Percentiles rank a stretch among this genome's conserved stretches.
Evolutionary conservation across 805 yeast genomes (phyloP).

Genomic region (Candida mattraensis): DNA sequence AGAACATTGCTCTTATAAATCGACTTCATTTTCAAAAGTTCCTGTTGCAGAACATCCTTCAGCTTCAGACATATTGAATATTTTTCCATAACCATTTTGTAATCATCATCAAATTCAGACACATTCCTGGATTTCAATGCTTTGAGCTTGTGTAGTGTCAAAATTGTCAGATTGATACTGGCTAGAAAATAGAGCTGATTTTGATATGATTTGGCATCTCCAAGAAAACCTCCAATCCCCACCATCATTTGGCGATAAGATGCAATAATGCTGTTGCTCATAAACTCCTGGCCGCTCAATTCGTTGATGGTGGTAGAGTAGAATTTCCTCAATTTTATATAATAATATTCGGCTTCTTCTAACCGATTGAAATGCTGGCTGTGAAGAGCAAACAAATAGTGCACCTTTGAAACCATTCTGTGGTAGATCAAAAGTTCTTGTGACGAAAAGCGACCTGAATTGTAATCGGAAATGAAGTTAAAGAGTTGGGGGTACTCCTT

Average conservation of each 20-base stretch:
- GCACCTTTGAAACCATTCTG: conserved; percentile 37
- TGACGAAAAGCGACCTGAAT: conserved; percentile 36
- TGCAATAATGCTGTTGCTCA: conserved; percentile 22
- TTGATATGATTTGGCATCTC: conserved; percentile 19
- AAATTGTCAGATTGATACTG: conserved; percentile 25
- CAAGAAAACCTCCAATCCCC: conserved; percentile 27
- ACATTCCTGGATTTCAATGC: conserved; percentile 15
- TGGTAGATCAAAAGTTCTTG: conserved; percentile 41
- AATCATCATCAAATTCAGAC: conserved; percentile 24
- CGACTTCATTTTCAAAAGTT: conserved; percentile 12
- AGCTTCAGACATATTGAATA: conserved; percentile 20
- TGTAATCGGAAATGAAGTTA: conserved; percentile 38
- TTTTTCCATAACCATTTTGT: conserved; percentile 21
- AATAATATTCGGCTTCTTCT: conserved; percentile 40
- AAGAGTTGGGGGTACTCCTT: conserved; percentile 12
- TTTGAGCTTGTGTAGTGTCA: conserved; percentile 21
- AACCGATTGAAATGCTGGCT: conserved; percentile 40
- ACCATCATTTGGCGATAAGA: conserved; percentile 22
- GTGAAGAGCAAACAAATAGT: conserved; percentile 40
- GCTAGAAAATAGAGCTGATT: conserved; percentile 27
- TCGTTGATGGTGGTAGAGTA: conserved; percentile 20
- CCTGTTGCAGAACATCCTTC: conserved; percentile 17
- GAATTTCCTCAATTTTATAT: conserved; percentile 34
- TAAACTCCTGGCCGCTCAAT: conserved; percentile 21
- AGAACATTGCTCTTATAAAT: conserved; percentile 7